Conservation (phyloP, 306 rosid species). For the Vigna hirtella region DNA sequence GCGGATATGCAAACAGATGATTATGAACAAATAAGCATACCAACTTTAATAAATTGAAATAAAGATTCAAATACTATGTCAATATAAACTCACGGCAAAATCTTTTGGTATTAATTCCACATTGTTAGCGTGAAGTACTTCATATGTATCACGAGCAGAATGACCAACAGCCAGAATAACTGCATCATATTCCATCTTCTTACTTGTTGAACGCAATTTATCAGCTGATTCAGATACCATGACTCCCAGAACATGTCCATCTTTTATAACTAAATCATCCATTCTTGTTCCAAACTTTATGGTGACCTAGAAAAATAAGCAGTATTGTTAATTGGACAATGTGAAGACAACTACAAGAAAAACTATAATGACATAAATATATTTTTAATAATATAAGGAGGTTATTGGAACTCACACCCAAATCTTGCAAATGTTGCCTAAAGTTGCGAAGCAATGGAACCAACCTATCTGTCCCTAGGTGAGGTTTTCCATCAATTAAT, state of each 20-base stretch:
- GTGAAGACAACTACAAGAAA: slow-evolving; percentile 40
- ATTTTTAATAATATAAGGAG: slow-evolving; percentile 36
- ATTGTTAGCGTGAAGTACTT: slow-evolving; percentile 82
- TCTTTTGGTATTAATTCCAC: slow-evolving; percentile 81
- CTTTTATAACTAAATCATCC: slow-evolving; percentile 76
- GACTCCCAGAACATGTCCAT: slow-evolving; percentile 69
- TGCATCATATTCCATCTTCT: slow-evolving; percentile 78
- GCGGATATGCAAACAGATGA: slow-evolving; percentile 9
- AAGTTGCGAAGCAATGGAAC: slow-evolving; percentile 92
- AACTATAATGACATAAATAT: slow-evolving; percentile 28
- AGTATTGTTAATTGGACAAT: slow-evolving; percentile 32
- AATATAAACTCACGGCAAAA: slow-evolving; percentile 77
- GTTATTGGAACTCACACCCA: slow-evolving; percentile 78
- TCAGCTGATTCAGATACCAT: slow-evolving; percentile 77
- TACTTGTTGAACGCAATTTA: slow-evolving; percentile 53
- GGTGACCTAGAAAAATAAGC: slow-evolving; percentile 63
- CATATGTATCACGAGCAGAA: slow-evolving; percentile 94
- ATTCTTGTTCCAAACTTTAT: slow-evolving; percentile 92
- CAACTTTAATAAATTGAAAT: slow-evolving; percentile 28
- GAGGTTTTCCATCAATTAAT: slow-evolving; percentile 90
- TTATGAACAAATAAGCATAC: slow-evolving; percentile 17
- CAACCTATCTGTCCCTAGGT: slow-evolving; percentile 94
- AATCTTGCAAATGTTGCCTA: slow-evolving; percentile 75
- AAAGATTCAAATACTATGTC: slow-evolving; percentile 29
- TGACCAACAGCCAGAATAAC: slow-evolving; percentile 95